Base-by-base conservation (phyloP, 1,284 basidiomycete species). In the Chiua sp. region DNA sequence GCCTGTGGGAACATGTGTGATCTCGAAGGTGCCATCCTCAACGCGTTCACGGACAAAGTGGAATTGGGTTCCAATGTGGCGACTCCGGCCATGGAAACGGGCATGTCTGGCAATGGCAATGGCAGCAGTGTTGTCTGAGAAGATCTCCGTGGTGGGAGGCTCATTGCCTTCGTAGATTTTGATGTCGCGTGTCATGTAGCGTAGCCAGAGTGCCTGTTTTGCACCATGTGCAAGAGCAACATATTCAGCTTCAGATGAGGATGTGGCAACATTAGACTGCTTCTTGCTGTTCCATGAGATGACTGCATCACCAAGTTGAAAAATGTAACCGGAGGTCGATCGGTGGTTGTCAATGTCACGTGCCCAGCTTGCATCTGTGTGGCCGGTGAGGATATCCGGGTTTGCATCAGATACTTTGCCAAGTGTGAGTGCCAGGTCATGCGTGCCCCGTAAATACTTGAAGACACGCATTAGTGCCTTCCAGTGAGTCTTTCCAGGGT, bases 271-370 rank as follows among this genome's bases (percentile, higher is more conserved):
- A 0, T 8, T 59, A 15, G 51, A 1, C 13, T 65, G 60, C 10
- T 63, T 65, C 10, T 65, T 65, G 44, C 57, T 59, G 30, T 57
- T 66, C 59, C 57, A 65, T 4, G 51, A 52, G 1, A 65, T 51
- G 3, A 11, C 11, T 0, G 47, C 28, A 15, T 56, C 35, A 0
- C 59, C 26, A 1, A 65, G 57, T 22, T 44, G 44, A 42, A 59
- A 62, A 0, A 60, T 0, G 5, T 65, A 65, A 22, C 63, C 51
- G 0, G 47, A 60, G 2, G 26, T 57, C 0, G 55, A 65, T 35
- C n/a, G 20, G 1, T 32, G 22, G 12, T 61, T 46, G 22, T 59
- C 22, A 4, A 26, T 11, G 13, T 59, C 30, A 56, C 30, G 30
- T 10, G 44, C 53, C 58, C 58, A 59, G 20, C 15, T 49, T 4